Conservation (phyloP, 768 basidiomycete species). For the Termitomyces sp. region DNA sequence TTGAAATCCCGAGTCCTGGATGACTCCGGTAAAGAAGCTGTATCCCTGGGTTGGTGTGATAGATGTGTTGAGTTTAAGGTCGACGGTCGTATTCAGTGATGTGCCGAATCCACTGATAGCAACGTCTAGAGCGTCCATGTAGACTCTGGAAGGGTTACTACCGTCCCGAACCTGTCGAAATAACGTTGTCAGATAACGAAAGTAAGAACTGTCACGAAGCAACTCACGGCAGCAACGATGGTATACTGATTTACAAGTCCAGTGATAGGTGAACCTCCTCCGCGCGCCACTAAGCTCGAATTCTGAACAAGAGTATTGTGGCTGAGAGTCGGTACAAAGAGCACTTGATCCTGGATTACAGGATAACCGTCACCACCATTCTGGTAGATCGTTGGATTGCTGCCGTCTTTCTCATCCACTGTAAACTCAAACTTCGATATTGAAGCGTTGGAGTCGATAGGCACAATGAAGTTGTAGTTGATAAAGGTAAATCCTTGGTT, state of each 20-base stretch:
- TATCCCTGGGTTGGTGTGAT: slow-evolving; percentile 26
- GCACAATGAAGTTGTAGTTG: slow-evolving; percentile 43
- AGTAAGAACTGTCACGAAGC: not conserved
- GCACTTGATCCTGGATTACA: slow-evolving; percentile 38
- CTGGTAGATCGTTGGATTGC: slow-evolving; percentile 30
- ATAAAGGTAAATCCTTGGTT: slow-evolving; percentile 33
- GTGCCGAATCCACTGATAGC: slow-evolving; percentile 22
- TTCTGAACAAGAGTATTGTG: slow-evolving; percentile 20
- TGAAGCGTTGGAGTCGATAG: slow-evolving; percentile 35
- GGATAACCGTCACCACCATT: slow-evolving; percentile 42
- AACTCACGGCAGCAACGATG: slow-evolving; percentile 27
- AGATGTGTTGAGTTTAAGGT: slow-evolving; percentile 22
- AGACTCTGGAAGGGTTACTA: slow-evolving; percentile 25
- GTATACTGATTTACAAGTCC: slow-evolving; percentile 20
- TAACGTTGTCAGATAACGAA: not conserved
- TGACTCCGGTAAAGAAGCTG: slow-evolving; percentile 25
- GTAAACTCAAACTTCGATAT: slow-evolving; percentile 50
- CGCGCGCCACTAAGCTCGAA: slow-evolving; percentile 17
- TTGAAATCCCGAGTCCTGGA: slow-evolving; percentile 27
- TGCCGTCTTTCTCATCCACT: slow-evolving; percentile 43
- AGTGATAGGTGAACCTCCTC: slow-evolving; percentile 22
- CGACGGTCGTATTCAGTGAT: slow-evolving; percentile 24
- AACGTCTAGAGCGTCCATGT: slow-evolving; percentile 25
- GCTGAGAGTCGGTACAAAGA: slow-evolving; percentile 41
- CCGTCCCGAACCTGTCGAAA: slow-evolving; percentile 24